Evolutionary conservation across 192 early-diverging fungal species (phyloP).

Genomic region (Linnemannia schmuckeri): DNA sequence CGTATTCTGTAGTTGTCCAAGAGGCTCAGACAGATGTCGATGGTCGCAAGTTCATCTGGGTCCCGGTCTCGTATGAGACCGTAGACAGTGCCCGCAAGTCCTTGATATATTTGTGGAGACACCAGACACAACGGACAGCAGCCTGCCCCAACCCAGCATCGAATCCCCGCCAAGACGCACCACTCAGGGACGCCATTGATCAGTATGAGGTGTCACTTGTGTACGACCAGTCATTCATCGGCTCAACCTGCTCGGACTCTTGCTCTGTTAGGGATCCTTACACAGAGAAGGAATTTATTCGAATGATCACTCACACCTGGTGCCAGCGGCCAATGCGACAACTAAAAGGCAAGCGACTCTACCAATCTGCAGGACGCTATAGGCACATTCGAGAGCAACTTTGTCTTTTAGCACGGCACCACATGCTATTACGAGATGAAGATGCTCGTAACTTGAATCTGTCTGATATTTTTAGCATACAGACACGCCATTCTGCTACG

Average conservation of each 20-base stretch:
- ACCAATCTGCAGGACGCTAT: slow-evolving; percentile 3
- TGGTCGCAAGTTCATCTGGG: slow-evolving; percentile 10
- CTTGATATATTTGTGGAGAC: slow-evolving; percentile 18
- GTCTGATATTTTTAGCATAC: slow-evolving; percentile 17
- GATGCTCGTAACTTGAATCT: slow-evolving; percentile 36
- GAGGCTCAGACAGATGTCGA: not conserved
- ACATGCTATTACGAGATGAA: slow-evolving; percentile 42
- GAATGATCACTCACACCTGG: slow-evolving; percentile 25
- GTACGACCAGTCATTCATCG: not conserved
- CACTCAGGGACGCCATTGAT: slow-evolving; percentile 15
- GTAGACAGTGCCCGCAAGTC: slow-evolving; percentile 19
- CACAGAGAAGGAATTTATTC: slow-evolving; percentile 9
- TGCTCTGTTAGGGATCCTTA: slow-evolving; percentile 23
- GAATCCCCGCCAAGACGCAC: slow-evolving; percentile 19
- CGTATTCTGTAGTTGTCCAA: not conserved
- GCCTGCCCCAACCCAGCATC: slow-evolving; percentile 14
- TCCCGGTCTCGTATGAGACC: slow-evolving; percentile 6
- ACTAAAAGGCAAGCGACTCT: not conserved
- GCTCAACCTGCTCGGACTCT: not conserved
- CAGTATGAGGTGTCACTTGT: slow-evolving; percentile 14
- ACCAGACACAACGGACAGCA: not conserved
- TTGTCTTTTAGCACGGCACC: slow-evolving; percentile 30
- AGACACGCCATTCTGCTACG: not conserved
- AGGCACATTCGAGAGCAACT: slow-evolving; percentile 30
- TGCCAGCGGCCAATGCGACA: not conserved